Evolutionary conservation across 2,329 filamentous ascomycete genomes (phyloP).

Genomic region (Cladorrhinum sp.): DNA sequence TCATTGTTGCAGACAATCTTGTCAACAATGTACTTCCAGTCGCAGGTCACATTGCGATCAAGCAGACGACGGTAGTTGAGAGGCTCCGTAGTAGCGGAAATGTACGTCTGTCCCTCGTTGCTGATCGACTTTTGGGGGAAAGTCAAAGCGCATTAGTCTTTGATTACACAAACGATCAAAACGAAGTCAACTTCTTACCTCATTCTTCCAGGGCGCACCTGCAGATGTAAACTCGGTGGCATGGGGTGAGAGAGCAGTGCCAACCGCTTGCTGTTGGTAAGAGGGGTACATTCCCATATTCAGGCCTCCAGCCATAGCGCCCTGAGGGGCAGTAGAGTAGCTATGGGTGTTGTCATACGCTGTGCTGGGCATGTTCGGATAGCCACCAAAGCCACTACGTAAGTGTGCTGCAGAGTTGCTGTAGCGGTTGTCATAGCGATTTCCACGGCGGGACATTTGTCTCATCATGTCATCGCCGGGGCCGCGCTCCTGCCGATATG

Average conservation of each 20-base stretch:
- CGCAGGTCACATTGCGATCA: constrained; percentile 93
- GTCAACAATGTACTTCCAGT: constrained; percentile 99
- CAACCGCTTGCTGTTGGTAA: constrained; percentile 56
- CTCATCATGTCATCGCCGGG: constrained; percentile 50
- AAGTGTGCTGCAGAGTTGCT: constrained; percentile 30
- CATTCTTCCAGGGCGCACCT: constrained; percentile 51
- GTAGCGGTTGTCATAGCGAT: constrained; percentile 45
- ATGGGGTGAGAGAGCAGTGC: constrained; percentile 68
- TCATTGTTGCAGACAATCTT: constrained; percentile 99
- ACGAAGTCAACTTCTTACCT: too few relatives aligned
- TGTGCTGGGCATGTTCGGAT: constrained; percentile 34
- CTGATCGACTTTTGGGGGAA: constrained; percentile 41
- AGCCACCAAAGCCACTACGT: constrained; percentile 36
- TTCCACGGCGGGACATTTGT: constrained; percentile 43
- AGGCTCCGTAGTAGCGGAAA: constrained; percentile 77
- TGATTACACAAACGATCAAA: constrained; percentile 10
- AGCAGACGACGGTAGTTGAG: constrained; percentile 94
- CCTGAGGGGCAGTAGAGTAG: constrained; percentile 26
- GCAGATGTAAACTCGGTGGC: constrained; percentile 70
- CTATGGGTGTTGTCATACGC: constrained; percentile 30
- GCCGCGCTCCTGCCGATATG: constrained; percentile 46
- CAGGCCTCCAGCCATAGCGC: constrained; percentile 37
- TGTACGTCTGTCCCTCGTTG: constrained; percentile 68
- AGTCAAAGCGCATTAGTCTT: constrained; percentile 4
- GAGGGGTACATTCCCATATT: constrained; percentile 44